Base-by-base conservation (phyloP, 2,329 filamentous ascomycete species). In the Cladosporium colombiae region DNA sequence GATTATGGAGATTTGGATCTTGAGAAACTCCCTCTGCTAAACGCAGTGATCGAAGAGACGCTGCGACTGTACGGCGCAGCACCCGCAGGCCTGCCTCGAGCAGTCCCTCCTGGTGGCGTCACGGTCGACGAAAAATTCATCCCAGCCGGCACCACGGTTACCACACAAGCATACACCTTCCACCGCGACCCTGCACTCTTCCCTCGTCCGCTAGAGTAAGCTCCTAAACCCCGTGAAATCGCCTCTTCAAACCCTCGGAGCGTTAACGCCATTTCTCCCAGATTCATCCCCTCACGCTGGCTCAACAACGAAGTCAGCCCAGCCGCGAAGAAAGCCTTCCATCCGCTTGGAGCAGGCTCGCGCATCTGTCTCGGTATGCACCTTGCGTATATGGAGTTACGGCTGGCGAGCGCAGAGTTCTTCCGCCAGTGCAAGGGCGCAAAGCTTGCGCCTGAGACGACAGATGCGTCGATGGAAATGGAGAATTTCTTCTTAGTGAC, bases 401-500 rank as follows among this genome's bases (percentile, higher is more conserved):
- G 74, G 18, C 64, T 74, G 3, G 71, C 69, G 2, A 65, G 70
- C 5, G 72, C 72, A 1, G 67, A 69, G 50, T 77, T 75, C 67
- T 74, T 76, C 59, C 63, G 71, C 8, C 50, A 64, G 37, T 74
- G 68, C 52, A 58, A 55, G 5, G 69, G 69, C 3, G 72, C 70
- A 5, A 62, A 64, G 23, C 31, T 75, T 14, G 70, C 70, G 13
- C 33, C 65, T 2, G 67, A 67, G 8, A 72, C 73, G 18, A 75
- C 72, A 5, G 56, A 59, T 5, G 67, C 71, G 58, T 68, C 68
- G 40, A 77, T 76, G 74, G 69, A 72, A 49, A 62, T 74, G 46
- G 70, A 74, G 65, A 76, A 76, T 60, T 73, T 71, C 63, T 76
- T 77, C 65, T 35, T 77, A 25, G 73, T 75, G n/a, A 67, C 70